phyloP scores from a whole-genome alignment of 441 rosid genomes.

The Pelargonium exstipulatum region DNA sequence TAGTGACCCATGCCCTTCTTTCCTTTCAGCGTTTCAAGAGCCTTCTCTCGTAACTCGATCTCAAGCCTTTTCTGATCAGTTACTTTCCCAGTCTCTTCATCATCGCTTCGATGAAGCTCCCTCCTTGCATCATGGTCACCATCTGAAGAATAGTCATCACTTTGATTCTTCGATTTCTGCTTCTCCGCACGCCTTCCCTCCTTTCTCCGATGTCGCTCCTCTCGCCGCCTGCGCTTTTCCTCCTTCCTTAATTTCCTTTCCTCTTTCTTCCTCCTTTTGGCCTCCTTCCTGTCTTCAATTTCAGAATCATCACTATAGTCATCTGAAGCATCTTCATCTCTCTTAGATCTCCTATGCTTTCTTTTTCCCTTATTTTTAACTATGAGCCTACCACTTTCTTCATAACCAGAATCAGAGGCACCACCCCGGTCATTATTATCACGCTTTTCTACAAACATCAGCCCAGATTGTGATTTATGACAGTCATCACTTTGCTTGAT shows the following conservation, averaged over 20 bases:
- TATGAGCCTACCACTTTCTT: constrained; percentile 41
- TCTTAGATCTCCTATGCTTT: constrained; percentile 55
- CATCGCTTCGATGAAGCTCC: constrained; percentile 33
- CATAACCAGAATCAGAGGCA: constrained; percentile 41
- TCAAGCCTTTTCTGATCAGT: constrained; percentile 79
- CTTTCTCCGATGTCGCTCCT: constrained; percentile 67
- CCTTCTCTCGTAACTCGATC: constrained; percentile 88
- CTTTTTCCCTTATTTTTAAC: constrained; percentile 45
- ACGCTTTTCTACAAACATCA: constrained; percentile 27
- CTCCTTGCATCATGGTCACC: constrained; percentile 36
- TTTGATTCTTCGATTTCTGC: constrained; percentile 45
- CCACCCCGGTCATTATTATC: constrained; percentile 37
- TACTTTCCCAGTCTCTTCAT: constrained; percentile 32
- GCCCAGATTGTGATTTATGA: constrained; percentile 25
- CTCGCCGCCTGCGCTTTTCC: constrained; percentile 70
- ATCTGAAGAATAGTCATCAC: constrained; percentile 46
- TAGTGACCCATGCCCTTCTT: constrained; percentile 71
- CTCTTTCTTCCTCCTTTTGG: constrained; percentile 78
- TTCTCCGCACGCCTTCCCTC: constrained; percentile 74
- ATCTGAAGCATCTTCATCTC: constrained; percentile 50
- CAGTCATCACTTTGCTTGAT: constrained; percentile 28
- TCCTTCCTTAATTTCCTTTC: constrained; percentile 79
- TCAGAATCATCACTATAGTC: constrained; percentile 51
- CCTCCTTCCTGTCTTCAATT: constrained; percentile 68
- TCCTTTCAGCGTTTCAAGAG: constrained; percentile 88